Base-by-base conservation (phyloP, 495 filamentous ascomycete species). In the Daldinia loculata region DNA sequence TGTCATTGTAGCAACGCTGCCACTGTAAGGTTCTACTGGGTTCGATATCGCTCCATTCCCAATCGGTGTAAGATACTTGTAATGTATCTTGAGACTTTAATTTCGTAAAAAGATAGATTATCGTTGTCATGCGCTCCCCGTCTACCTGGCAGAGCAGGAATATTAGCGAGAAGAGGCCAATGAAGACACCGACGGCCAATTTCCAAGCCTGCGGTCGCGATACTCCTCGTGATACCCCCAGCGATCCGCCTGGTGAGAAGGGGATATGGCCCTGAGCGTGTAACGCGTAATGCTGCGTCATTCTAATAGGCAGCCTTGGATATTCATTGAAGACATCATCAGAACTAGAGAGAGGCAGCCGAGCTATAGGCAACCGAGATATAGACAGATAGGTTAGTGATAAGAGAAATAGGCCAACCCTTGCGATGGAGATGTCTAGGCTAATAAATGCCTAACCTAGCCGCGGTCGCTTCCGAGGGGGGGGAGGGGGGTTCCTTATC, bases 1-100 rank as follows among this genome's bases (percentile, higher is more conserved):
- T 61, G 19, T 67, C 71, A 60, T 74, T 29, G 48, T 74, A 81
- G 69, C 79, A 82, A 14, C 70, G 69, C 11, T 77, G 76, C 79
- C 82, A 83, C 15, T 55, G 29, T 4, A 83, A 32, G 1, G 74
- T 70, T 39, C 67, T 70, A 19, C 75, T 79, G 0, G 82, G 78
- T 17, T 75, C 45, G 39, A 84, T 80, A 53, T 77, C 53, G 15
- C 53, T 63, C 80, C 79, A 82, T 52, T 70, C 45, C 67, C 71
- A 74, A 14, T 65, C 56, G 6, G 55, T 58, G 2, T 14, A 45
- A 34, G 29, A 15, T 15, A 17, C 12, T 3, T 61, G 34, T 43
- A 36, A 36, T 36, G 34, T n/a, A n/a, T 29, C 24, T 9, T 30
- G 24, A 15, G 26, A 39, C 15, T 52, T 43, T 7, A 50, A 6